phyloP scores from a whole-genome alignment of 1,139 yeast species.

The Yarrowia galli region DNA sequence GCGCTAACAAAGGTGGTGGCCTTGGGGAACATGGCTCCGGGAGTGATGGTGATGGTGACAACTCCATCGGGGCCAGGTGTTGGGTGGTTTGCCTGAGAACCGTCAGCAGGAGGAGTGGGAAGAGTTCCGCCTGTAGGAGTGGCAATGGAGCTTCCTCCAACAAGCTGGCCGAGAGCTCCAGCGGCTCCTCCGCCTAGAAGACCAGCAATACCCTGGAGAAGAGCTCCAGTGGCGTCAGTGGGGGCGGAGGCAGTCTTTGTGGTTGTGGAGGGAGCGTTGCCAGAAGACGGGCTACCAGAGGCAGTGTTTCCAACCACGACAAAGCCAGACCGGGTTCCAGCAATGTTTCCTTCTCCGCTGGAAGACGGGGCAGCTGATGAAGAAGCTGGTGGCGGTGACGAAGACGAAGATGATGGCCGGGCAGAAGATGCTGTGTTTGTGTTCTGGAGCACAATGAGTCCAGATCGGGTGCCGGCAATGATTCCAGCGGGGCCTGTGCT shows the following conservation, averaged over 20 bases:
- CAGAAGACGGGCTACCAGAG: background rate
- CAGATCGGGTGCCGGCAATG: constrained; percentile 5
- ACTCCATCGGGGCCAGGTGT: constrained; percentile 19
- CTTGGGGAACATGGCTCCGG: constrained; percentile 20
- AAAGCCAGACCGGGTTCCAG: constrained; percentile 9
- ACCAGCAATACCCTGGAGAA: constrained; percentile 14
- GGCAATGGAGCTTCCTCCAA: constrained; percentile 3
- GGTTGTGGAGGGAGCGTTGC: background rate
- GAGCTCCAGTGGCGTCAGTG: constrained; percentile 15
- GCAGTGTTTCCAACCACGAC: constrained; percentile 5
- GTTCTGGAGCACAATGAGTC: constrained; percentile 13
- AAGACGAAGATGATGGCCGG: background rate
- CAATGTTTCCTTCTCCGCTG: background rate
- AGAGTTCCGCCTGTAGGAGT: constrained; percentile 4
- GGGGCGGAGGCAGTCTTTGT: background rate
- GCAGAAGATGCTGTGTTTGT: constrained; percentile 11
- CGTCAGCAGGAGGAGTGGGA: constrained; percentile 1
- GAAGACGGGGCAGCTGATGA: background rate
- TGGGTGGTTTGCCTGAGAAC: background rate
- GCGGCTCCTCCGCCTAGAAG: constrained; percentile 15
- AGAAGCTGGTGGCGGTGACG: background rate
- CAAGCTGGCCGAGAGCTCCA: background rate
- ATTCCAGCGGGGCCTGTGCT: background rate
- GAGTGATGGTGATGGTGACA: constrained; percentile 23
- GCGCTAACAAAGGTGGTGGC: constrained; percentile 3